Percentiles rank a stretch among this genome's conserved stretches.
These are phyloP conservation scores for Fusarium sp. DNA, from an alignment of 2,329 filamentous ascomycete species.

Conservation along the genomic window DNA sequence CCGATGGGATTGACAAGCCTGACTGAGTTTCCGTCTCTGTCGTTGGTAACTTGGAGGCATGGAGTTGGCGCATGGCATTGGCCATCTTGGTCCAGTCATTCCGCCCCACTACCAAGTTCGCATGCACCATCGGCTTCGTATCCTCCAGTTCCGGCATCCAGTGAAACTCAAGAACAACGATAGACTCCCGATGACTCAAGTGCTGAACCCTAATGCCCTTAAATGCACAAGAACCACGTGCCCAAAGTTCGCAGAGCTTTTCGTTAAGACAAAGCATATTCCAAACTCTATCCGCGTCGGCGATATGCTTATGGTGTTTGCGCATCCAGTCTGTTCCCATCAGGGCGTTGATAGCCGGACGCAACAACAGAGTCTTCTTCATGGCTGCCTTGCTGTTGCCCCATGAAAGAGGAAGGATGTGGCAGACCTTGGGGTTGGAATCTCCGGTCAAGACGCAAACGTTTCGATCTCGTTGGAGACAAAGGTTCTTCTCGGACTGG, in stretches of 20 bases:
- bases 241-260: not conserved
- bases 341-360: not conserved
- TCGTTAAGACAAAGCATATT: not conserved
- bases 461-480: not conserved
- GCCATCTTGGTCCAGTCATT: not conserved
- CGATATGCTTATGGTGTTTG: not conserved
- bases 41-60: not conserved
- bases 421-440: not conserved
- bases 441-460: not conserved
- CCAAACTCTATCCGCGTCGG: not conserved
- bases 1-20: not conserved
- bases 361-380: not conserved
- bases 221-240: not conserved
- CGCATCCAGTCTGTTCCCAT: not conserved
- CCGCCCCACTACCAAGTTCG: not conserved
- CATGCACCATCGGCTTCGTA: not conserved
- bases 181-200: not conserved
- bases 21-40: rapidly evolving
- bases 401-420: not conserved
- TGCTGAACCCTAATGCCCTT: not conserved
- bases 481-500: not conserved
- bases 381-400: not conserved
- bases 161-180: slow-evolving; percentile 1
- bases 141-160: not conserved
- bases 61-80: not conserved